These are phyloP conservation scores for Pseudonitzschia multistriata DNA, from an alignment of 108 stramenopile genomes.

Conservation along the genomic window DNA sequence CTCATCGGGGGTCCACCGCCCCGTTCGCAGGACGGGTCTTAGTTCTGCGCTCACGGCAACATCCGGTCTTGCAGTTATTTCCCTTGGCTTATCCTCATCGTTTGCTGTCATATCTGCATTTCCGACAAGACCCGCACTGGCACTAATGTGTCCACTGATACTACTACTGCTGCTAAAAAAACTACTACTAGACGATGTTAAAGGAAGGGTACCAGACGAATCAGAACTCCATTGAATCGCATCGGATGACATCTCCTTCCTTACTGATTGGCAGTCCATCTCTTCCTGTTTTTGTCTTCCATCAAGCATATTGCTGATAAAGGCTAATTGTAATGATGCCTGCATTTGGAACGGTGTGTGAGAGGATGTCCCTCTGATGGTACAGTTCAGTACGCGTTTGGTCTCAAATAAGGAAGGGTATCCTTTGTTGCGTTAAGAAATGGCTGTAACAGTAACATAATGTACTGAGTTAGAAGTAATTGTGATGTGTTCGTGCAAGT, in stretches of 20 bases:
- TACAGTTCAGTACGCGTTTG: too few species aligned
- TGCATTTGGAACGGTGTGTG: not conserved
- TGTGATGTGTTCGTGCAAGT: not conserved
- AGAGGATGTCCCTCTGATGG: not conserved
- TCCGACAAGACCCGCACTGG: too few species aligned
- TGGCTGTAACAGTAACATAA: not conserved
- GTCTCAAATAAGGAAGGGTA: not conserved
- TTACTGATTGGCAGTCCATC: constrained; percentile 8
- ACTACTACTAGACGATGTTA: not conserved
- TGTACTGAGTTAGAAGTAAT: not conserved
- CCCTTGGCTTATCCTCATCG: not conserved
- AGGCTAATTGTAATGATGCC: not conserved
- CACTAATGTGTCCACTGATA: not conserved
- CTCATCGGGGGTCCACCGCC: constrained; percentile 91
- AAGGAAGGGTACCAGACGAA: too few species aligned
- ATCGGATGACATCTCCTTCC: not conserved
- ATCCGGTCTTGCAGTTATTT: not conserved
- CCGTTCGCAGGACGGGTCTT: constrained; percentile 33
- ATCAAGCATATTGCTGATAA: not conserved
- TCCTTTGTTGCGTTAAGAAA: not conserved
- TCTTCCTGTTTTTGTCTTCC: not conserved
- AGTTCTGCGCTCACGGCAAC: not conserved
- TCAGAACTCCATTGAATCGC: constrained; percentile 8
- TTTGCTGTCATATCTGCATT: not conserved
- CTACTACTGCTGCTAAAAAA: not conserved